phyloP scores from a whole-genome alignment of 1,284 basidiomycete genomes.

The Ceratobasidium papillatum region DNA sequence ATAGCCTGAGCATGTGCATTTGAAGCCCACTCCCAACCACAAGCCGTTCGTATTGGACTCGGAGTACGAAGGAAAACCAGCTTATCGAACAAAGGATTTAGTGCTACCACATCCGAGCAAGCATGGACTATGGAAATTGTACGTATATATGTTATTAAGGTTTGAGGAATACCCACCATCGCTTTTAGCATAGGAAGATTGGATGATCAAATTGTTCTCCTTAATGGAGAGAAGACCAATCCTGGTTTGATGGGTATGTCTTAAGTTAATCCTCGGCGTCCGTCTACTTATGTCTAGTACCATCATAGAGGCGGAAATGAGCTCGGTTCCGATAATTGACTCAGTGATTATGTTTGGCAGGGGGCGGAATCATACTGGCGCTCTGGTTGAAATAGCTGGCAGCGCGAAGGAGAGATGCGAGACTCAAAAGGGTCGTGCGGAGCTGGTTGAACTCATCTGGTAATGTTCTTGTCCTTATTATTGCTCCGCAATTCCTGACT shows the following conservation, averaged over 20 bases:
- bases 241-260: constrained; percentile 55
- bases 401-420: constrained; percentile 50
- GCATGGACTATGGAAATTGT: constrained; percentile 29
- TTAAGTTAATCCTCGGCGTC: constrained; percentile 46
- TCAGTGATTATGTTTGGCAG: constrained; percentile 55
- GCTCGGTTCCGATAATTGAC: constrained; percentile 52
- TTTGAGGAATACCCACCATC: neutral
- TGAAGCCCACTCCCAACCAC: neutral
- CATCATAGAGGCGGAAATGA: constrained; percentile 48
- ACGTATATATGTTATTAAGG: neutral
- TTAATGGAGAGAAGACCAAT: constrained; percentile 51
- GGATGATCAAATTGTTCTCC: constrained; percentile 43
- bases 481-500: constrained; percentile 12
- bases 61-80: constrained; percentile 24
- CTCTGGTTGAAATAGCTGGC: constrained; percentile 55
- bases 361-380: constrained; percentile 56
- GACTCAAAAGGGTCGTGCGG: constrained; percentile 49
- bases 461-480: constrained; percentile 46
- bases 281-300: neutral
- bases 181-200: constrained; percentile 23
- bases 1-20: neutral
- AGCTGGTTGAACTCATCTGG: constrained; percentile 54
- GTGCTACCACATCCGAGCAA: constrained; percentile 39
- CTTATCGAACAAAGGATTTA: constrained; percentile 40
- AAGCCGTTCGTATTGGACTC: constrained; percentile 27